Conservation (phyloP, 257 asterid genomes). For the Catharanthus roseus region DNA sequence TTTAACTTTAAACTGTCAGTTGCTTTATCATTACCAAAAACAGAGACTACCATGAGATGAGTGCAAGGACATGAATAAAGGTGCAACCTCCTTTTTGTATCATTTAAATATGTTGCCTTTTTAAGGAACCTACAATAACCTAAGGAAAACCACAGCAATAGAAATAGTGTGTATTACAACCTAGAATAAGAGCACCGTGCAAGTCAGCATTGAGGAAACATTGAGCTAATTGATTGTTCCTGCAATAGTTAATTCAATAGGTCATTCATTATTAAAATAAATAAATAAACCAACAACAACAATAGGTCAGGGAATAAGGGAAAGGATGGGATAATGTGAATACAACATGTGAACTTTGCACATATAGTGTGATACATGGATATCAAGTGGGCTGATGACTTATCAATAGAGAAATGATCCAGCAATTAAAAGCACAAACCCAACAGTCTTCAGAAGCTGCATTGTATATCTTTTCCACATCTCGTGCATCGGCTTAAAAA, state of each 20-base stretch:
- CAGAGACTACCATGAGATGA: background rate
- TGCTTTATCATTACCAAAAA: background rate
- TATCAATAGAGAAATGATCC: slow-evolving; percentile 10
- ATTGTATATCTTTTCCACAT: slow-evolving; percentile 65
- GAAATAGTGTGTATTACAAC: slow-evolving; percentile 29
- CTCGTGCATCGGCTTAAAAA: slow-evolving; percentile 73
- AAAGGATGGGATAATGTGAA: background rate
- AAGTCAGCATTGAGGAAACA: slow-evolving; percentile 70
- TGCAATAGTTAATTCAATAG: slow-evolving; percentile 32
- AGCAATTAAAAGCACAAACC: slow-evolving; percentile 38
- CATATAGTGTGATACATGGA: background rate
- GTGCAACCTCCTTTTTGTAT: background rate
- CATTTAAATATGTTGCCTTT: background rate
- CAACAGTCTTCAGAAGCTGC: slow-evolving; percentile 59
- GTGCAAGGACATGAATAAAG: background rate
- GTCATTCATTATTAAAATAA: no score
- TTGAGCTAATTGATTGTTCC: slow-evolving; percentile 78
- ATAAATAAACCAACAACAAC: no score
- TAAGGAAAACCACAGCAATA: background rate
- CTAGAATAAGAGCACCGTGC: slow-evolving; percentile 77
- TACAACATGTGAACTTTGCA: background rate
- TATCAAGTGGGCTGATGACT: slow-evolving; percentile 1
- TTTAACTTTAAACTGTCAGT: background rate
- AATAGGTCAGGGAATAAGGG: slow-evolving; percentile 7
- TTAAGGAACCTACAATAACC: background rate